phyloP scores from a whole-genome alignment of 2,329 filamentous ascomycete species.

The Neonectria faginata region DNA sequence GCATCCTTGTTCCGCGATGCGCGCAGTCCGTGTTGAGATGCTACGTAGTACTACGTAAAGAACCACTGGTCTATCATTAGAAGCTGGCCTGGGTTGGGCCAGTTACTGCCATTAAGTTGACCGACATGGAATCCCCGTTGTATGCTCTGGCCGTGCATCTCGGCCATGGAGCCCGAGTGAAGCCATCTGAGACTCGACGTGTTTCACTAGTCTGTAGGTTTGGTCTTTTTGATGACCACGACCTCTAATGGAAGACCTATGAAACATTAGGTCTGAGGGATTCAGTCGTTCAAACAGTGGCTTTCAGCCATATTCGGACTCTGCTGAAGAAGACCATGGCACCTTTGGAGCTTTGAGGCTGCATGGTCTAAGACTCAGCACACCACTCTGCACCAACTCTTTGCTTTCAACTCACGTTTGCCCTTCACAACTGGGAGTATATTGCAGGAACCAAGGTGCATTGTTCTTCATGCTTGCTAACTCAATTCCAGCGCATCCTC shows the following conservation, averaged over 20 bases:
- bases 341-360: neutral
- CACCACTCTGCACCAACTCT: no score
- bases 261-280: neutral
- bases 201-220: conserved; percentile 19
- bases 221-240: conserved; percentile 1
- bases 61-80: neutral
- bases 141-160: neutral
- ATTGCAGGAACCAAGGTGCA: no score
- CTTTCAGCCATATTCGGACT: conserved; percentile 7
- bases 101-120: neutral
- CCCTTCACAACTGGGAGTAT: neutral
- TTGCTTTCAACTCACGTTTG: neutral
- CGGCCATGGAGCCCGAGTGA: neutral
- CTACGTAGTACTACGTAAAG: neutral
- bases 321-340: neutral
- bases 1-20: neutral
- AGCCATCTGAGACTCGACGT: conserved; percentile 16
- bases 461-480: neutral
- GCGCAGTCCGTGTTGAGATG: neutral
- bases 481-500: neutral
- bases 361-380: neutral
- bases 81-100: neutral
- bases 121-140: neutral
- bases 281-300: neutral
- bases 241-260: neutral